A percentile compares a stretch with the other conserved stretches of the same genome.
Conservation (phyloP, 2,329 filamentous ascomycete genomes). For the Paramyrothecium sp. region DNA sequence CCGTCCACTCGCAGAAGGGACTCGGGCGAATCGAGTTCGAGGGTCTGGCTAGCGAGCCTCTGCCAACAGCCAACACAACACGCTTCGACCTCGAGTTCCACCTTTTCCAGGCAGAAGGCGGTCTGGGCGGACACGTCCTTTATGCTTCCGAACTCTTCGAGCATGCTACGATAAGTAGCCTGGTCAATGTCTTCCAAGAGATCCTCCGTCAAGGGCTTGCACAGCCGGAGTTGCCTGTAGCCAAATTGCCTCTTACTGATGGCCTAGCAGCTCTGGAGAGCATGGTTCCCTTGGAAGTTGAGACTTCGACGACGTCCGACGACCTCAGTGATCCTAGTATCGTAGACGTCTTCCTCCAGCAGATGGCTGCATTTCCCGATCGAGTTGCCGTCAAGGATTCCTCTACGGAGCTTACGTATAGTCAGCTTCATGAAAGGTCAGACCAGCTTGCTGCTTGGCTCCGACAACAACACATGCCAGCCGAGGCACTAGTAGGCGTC, state of each 20-base stretch:
- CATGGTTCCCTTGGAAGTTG: not conserved
- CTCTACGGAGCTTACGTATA: slow-evolving; percentile 11
- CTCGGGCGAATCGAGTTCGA: slow-evolving; percentile 14
- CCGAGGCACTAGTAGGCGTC: slow-evolving; percentile 8
- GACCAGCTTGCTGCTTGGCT: slow-evolving; percentile 15
- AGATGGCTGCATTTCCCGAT: slow-evolving; percentile 11
- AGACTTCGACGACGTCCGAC: not conserved
- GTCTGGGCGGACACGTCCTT: slow-evolving; percentile 9
- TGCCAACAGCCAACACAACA: slow-evolving; percentile 2
- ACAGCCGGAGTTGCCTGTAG: slow-evolving; percentile 1
- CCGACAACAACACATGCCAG: not conserved
- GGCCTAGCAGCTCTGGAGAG: not conserved
- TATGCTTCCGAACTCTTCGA: slow-evolving; percentile 19
- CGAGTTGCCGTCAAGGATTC: slow-evolving; percentile 16
- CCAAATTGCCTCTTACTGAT: slow-evolving; percentile 1
- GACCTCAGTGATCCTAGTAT: slow-evolving; percentile 12
- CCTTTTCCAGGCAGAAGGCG: slow-evolving; percentile 13
- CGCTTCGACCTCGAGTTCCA: slow-evolving; percentile 24
- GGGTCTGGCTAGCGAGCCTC: slow-evolving; percentile 10
- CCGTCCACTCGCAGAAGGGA: slow-evolving; percentile 16
- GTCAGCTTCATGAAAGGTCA: slow-evolving; percentile 14
- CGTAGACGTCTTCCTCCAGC: slow-evolving; percentile 18
- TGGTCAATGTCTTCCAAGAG: slow-evolving; percentile 12
- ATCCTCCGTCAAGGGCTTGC: slow-evolving; percentile 13
- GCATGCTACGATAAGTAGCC: slow-evolving; percentile 13